phyloP scores from a whole-genome alignment of 139 green algal genomes.

The Diplosphaera chodatii region DNA sequence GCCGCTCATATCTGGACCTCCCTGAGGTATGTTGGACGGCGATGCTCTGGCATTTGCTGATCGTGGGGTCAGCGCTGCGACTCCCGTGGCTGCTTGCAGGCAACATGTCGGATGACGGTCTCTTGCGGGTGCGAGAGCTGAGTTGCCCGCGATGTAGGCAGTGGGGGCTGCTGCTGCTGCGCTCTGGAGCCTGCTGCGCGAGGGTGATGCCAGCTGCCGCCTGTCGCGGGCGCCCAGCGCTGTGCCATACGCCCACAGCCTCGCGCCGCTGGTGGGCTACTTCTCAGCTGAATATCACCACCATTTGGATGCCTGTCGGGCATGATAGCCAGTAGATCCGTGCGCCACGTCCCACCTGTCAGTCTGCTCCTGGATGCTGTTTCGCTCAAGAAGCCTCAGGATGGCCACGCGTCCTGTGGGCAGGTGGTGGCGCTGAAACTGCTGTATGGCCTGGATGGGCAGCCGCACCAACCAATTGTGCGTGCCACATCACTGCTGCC shows the following conservation, averaged over 20 bases:
- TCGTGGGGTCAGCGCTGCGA: too few relatives aligned
- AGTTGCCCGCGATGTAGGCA: background rate
- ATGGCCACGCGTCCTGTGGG: too few relatives aligned
- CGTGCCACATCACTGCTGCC: background rate
- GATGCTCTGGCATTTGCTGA: background rate
- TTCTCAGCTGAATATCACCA: too few relatives aligned
- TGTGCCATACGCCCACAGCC: background rate
- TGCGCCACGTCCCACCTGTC: too few relatives aligned
- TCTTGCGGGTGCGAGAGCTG: too few relatives aligned
- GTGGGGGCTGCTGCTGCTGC: background rate
- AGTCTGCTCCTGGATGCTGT: too few relatives aligned
- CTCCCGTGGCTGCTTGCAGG: too few relatives aligned
- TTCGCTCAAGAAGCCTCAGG: too few relatives aligned
- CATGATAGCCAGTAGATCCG: too few relatives aligned
- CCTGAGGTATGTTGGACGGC: background rate
- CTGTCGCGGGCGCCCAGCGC: background rate
- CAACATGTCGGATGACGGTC: too few relatives aligned
- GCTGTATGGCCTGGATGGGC: slow-evolving; percentile 5
- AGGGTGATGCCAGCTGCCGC: background rate
- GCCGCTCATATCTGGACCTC: background rate
- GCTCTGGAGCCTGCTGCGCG: slow-evolving; percentile 4
- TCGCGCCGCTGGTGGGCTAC: background rate
- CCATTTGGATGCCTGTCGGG: too few relatives aligned
- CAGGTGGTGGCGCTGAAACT: slow-evolving; percentile 11
- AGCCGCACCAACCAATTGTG: background rate